phyloP scores from a whole-genome alignment of 2,329 filamentous ascomycete species.

The Cercospora canescens region DNA sequence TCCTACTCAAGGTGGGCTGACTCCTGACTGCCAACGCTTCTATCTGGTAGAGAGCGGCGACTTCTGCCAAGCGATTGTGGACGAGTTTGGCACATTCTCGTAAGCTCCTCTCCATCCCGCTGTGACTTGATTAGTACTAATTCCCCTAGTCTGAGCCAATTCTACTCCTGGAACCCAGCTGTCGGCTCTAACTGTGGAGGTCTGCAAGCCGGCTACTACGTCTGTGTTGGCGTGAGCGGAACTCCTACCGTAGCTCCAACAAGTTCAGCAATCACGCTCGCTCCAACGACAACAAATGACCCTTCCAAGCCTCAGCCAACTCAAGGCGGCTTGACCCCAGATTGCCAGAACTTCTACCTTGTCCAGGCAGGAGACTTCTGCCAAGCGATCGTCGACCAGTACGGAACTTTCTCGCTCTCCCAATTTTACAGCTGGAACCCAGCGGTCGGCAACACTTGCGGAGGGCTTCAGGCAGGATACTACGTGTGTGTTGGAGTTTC shows the following conservation, averaged over 20 bases:
- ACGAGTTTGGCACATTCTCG: constrained; percentile 6
- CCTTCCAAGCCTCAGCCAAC: constrained; percentile 1
- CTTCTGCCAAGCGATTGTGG: constrained; percentile 7
- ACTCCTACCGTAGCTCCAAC: neutral
- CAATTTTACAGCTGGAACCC: constrained; percentile 18
- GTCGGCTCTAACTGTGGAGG: neutral
- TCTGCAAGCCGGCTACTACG: constrained; percentile 8
- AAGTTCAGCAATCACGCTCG: neutral
- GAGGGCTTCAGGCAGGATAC: constrained; percentile 2
- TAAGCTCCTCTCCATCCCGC: neutral
- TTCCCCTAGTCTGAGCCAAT: neutral
- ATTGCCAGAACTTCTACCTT: constrained; percentile 9
- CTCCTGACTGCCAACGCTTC: constrained; percentile 5
- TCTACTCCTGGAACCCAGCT: constrained; percentile 9
- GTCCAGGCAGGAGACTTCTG: constrained; percentile 10
- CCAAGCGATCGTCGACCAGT: neutral
- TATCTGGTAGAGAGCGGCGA: constrained; percentile 11
- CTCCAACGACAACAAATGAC: neutral
- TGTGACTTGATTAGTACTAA: neutral
- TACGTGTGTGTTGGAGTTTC: constrained; percentile 8
- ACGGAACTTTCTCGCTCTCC: constrained; percentile 2
- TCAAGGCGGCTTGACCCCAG: constrained; percentile 7
- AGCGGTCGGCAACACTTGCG: constrained; percentile 8
- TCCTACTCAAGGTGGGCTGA: constrained; percentile 2
- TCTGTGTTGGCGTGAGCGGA: constrained; percentile 4